Evolutionary conservation across 192 early-diverging fungal species (phyloP).

Genomic region (Chytriomyces confervae): DNA sequence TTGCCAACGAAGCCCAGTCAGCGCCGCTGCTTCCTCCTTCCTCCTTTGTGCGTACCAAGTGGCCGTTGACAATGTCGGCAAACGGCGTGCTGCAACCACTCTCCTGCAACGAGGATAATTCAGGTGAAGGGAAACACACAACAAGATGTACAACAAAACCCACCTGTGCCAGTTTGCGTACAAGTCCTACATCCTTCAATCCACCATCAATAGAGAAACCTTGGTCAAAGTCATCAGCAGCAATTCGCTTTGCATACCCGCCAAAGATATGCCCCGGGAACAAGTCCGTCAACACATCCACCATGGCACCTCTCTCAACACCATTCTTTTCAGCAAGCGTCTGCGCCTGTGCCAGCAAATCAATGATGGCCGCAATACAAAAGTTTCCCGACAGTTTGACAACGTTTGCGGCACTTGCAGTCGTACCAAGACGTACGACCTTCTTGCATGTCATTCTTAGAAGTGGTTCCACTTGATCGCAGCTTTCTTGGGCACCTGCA

Average conservation of each 20-base stretch:
- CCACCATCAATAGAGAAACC: conserved; percentile 47
- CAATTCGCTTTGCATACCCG: conserved; percentile 37
- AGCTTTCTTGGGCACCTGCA: conserved; percentile 17
- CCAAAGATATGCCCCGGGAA: conserved; percentile 33
- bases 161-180: conserved; percentile 19
- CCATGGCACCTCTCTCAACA: conserved; percentile 20
- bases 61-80: conserved; percentile 23
- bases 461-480: conserved; percentile 15
- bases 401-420: conserved; percentile 15
- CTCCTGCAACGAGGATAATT: not conserved
- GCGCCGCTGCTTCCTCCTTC: conserved; percentile 8
- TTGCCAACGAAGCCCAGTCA: conserved; percentile 34
- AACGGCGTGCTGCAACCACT: conserved; percentile 21
- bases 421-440: not conserved
- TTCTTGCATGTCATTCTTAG: conserved; percentile 13
- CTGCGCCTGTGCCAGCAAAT: conserved; percentile 43
- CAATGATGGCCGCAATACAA: conserved; percentile 33
- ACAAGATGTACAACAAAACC: too few species aligned
- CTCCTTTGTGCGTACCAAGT: conserved; percentile 35
- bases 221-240: conserved; percentile 34
- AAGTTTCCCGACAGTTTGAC: conserved; percentile 43
- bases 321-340: conserved; percentile 47
- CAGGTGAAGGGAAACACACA: too few species aligned
- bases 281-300: conserved; percentile 40
- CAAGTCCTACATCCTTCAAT: conserved; percentile 49